Conservation (phyloP, 371 early-diverging fungal genomes). For the Synchytrium microbalum region DNA sequence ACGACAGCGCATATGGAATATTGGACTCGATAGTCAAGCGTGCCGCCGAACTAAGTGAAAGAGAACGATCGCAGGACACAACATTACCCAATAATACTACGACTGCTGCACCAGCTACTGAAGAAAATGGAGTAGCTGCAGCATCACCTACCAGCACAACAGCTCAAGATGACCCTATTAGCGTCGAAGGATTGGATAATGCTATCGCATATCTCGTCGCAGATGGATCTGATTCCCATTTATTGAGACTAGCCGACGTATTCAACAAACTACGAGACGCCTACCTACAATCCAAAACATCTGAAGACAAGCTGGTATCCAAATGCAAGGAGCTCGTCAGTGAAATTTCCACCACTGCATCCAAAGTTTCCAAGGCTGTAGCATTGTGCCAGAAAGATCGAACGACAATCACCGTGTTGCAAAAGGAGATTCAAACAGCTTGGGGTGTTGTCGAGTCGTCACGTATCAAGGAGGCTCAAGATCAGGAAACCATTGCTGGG, state of each 20-base stretch:
- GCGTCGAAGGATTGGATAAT: background rate
- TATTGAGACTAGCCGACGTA: background rate
- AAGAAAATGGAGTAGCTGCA: background rate
- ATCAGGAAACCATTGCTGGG: background rate
- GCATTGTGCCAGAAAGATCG: background rate
- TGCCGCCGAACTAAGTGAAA: background rate
- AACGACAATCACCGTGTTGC: background rate
- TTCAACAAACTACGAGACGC: background rate
- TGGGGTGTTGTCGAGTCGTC: background rate
- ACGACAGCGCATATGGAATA: background rate
- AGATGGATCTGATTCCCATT: background rate
- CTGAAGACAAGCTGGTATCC: conserved; percentile 1
- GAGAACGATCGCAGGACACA: too few species aligned
- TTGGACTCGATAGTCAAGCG: conserved; percentile 1
- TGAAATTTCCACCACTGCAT: background rate
- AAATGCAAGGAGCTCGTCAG: conserved; percentile 2
- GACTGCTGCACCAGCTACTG: background rate
- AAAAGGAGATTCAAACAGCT: background rate
- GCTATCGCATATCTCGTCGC: background rate
- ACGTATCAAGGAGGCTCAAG: background rate
- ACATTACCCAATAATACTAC: too few species aligned
- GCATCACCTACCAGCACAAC: background rate
- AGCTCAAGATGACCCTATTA: background rate
- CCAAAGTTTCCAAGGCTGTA: background rate
- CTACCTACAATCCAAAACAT: background rate